Percentiles rank a stretch among this genome's conserved stretches.
phyloP scores from a whole-genome alignment of 2,329 filamentous ascomycete genomes.

The Pseudocercospora vitis region DNA sequence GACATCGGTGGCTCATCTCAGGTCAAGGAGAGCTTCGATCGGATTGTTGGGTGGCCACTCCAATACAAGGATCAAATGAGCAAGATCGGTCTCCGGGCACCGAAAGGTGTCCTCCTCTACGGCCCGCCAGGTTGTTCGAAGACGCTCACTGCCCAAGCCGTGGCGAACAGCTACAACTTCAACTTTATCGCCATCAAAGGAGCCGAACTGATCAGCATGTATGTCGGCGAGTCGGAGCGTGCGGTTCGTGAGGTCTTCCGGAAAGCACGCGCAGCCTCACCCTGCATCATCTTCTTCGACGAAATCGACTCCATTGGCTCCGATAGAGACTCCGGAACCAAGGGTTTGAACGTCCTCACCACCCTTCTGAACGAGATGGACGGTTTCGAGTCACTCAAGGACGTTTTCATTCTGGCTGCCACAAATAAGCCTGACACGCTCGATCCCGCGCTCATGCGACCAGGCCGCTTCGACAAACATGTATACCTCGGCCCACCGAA shows the following conservation, averaged over 20 bases:
- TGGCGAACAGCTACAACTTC: slow-evolving; percentile 84
- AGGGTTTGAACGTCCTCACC: slow-evolving; percentile 77
- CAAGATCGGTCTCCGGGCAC: slow-evolving; percentile 57
- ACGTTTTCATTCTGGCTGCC: slow-evolving; percentile 83
- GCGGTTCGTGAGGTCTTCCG: slow-evolving; percentile 81
- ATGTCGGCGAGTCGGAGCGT: slow-evolving; percentile 91
- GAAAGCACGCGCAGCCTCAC: slow-evolving; percentile 79
- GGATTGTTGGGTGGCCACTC: slow-evolving; percentile 59
- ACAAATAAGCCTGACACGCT: slow-evolving; percentile 87
- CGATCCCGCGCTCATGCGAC: slow-evolving; percentile 80
- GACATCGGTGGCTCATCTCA: slow-evolving; percentile 83
- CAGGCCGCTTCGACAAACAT: slow-evolving; percentile 79
- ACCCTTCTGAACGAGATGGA: slow-evolving; percentile 95
- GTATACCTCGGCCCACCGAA: slow-evolving; percentile 85
- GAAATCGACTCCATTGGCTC: slow-evolving; percentile 84
- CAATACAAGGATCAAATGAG: slow-evolving; percentile 56
- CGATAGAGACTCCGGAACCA: slow-evolving; percentile 52
- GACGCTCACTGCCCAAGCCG: slow-evolving; percentile 84
- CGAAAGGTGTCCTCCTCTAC: slow-evolving; percentile 84
- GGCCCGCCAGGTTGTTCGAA: slow-evolving; percentile 94
- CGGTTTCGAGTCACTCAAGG: slow-evolving; percentile 80
- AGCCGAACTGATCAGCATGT: slow-evolving; percentile 92
- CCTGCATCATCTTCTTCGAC: slow-evolving; percentile 95
- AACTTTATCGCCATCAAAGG: slow-evolving; percentile 96
- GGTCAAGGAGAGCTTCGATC: slow-evolving; percentile 64